These are phyloP conservation scores for Salinomyces thailandicus DNA, from an alignment of 2,329 filamentous ascomycete genomes.

Conservation along the genomic window DNA sequence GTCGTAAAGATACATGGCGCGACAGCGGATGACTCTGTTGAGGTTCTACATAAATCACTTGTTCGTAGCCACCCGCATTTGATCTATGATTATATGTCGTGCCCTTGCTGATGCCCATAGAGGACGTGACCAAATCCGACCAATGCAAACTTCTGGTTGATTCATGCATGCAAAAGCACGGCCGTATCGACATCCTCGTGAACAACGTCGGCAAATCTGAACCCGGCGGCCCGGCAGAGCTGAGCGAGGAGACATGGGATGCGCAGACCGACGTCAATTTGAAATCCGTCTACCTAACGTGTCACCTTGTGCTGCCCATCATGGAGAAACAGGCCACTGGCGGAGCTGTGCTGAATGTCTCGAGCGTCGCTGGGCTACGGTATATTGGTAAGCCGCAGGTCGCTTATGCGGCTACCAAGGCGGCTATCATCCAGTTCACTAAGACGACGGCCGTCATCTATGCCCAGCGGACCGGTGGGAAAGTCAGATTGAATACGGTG, in stretches of 20 bases:
- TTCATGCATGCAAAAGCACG: slow-evolving; percentile 42
- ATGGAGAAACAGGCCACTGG: slow-evolving; percentile 42
- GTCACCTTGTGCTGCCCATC: slow-evolving; percentile 42
- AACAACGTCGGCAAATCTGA: slow-evolving; percentile 52
- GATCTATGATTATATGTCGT: no score
- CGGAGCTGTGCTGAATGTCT: slow-evolving; percentile 28
- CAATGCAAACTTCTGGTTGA: slow-evolving; percentile 46
- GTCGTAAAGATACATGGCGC: no score
- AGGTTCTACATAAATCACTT: neutral
- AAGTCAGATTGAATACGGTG: slow-evolving; percentile 44
- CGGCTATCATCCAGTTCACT: slow-evolving; percentile 64
- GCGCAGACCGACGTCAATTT: slow-evolving; percentile 45
- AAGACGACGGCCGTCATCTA: slow-evolving; percentile 62
- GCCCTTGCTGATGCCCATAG: neutral
- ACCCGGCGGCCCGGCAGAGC: slow-evolving; percentile 39
- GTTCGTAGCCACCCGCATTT: no score
- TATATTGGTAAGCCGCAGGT: slow-evolving; percentile 45
- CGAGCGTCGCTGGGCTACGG: slow-evolving; percentile 42
- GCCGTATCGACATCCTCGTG: slow-evolving; percentile 49
- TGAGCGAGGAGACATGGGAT: slow-evolving; percentile 45
- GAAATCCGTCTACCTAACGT: slow-evolving; percentile 45
- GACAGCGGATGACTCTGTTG: no score
- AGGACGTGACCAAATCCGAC: slow-evolving; percentile 42
- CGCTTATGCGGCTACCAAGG: slow-evolving; percentile 60
- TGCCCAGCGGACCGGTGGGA: slow-evolving; percentile 28